Evolutionary conservation across 73 alveolate genomes (phyloP), one percentile per base, ranked within the genome.

Genomic region (Diophrys sp.): DNA sequence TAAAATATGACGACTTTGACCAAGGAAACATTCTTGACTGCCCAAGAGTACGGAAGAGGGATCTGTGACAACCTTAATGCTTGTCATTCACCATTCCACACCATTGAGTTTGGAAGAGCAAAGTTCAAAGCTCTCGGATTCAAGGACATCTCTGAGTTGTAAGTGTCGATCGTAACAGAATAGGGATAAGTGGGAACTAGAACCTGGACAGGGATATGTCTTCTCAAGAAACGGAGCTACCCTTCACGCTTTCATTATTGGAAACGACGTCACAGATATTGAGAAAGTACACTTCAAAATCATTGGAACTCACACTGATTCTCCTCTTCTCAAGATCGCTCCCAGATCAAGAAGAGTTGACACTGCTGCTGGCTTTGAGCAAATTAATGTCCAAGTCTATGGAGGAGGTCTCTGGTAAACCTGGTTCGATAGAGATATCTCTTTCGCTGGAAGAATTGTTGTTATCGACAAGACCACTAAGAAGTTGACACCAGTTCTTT

Each of bases 321-420:
- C 92, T 29, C 96, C 96, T 33, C 79, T 86, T 1, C 67, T 85
- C 11, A 76, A 91, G 68, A 71, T 89, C 18, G 80, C 94, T 55
- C 96, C 96, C 1, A 76, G 74, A 73, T 85, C 94, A 53, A 34
- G 26, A 28, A 79, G 73, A 31, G 80, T 79, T 72, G 90, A 88
- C 66, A 56, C 84, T 32, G 29, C 67, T 31, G 88, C 81, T 67
- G 96, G 88, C 56, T n/a, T 89, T n/a, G 88, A 85, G 84, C 76
- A 88, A 89, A 77, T 85, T 72, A 84, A 84, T 73, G 87, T 89
- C 1, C 88, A 81, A 80, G 67, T 66, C 29, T 89, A 89, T 89
- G 96, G 96, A 2, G 96, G 96, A 1, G 96, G 94, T 56, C 69
- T 89, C 14, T 89, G 96, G 96, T 78, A 85, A 31, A 85, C 93